phyloP scores from a whole-genome alignment of 73 alveolate species.

The Effrenium voratum region DNA sequence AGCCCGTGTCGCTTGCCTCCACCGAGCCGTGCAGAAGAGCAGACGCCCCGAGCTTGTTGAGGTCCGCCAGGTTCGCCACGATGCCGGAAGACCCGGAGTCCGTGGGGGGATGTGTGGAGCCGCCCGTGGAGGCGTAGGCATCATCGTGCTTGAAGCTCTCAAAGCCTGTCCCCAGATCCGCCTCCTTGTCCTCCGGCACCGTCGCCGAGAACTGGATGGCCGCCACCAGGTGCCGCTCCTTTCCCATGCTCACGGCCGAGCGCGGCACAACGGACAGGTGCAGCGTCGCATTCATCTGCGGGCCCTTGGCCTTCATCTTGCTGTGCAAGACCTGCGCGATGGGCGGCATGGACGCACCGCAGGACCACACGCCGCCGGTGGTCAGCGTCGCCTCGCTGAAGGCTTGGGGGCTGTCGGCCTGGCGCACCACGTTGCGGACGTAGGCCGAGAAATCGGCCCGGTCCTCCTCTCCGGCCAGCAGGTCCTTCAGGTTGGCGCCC shows the following conservation, averaged over 20 bases:
- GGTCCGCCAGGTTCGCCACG: neutral
- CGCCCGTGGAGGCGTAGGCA: neutral
- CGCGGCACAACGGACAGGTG: conserved; percentile 20
- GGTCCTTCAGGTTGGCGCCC: neutral
- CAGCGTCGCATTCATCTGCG: neutral
- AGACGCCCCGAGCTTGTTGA: neutral
- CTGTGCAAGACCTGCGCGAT: conserved; percentile 7
- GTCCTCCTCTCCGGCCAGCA: neutral
- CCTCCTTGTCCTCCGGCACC: neutral
- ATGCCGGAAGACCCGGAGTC: neutral
- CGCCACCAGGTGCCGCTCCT: conserved; percentile 11
- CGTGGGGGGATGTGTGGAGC: neutral
- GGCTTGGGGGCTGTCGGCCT: conserved; percentile 6
- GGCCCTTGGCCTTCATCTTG: neutral
- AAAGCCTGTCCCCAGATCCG: neutral
- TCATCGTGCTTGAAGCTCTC: conserved; percentile 1
- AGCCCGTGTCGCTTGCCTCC: neutral
- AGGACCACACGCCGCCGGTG: neutral
- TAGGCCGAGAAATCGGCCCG: conserved; percentile 9
- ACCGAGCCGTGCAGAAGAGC: neutral
- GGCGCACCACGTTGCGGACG: conserved; percentile 31
- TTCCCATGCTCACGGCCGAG: neutral
- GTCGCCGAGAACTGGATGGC: neutral
- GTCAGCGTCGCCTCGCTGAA: neutral
- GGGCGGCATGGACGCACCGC: neutral